phyloP scores from a whole-genome alignment of 2,329 filamentous ascomycete genomes.

The Exophiala sp. region DNA sequence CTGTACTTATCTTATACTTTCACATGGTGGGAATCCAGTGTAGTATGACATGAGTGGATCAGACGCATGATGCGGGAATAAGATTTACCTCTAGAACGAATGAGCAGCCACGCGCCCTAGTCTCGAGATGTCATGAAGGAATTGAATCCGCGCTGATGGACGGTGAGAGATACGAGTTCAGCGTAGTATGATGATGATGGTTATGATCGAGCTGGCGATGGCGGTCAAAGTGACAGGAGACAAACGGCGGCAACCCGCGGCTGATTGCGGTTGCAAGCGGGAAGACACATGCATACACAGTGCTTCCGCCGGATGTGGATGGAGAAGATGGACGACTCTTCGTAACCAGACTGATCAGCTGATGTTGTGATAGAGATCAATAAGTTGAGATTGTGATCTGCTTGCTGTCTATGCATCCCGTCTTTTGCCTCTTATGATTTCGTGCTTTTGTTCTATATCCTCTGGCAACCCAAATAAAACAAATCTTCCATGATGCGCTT shows the following conservation, averaged over 20 bases:
- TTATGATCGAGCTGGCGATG: not conserved
- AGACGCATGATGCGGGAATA: not conserved
- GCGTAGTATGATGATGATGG: not conserved
- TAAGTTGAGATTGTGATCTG: no score
- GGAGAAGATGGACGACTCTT: not conserved
- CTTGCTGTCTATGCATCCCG: no score
- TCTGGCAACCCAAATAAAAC: not conserved
- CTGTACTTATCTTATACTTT: not conserved
- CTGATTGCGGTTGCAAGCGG: constrained; percentile 2
- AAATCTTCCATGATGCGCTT: no score
- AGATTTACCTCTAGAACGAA: not conserved
- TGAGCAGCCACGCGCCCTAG: no score
- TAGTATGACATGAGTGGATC: not conserved
- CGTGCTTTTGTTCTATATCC: not conserved
- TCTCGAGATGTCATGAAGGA: not conserved
- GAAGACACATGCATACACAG: not conserved
- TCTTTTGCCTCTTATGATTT: not conserved
- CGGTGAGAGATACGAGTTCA: no score
- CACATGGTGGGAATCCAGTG: no score
- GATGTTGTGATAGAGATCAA: no score
- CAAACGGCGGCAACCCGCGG: not conserved
- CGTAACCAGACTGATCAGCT: not conserved
- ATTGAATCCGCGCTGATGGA: constrained; percentile 1
- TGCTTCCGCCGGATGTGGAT: not conserved
- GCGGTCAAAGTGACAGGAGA: not conserved